These are phyloP conservation scores for Hypomyces rosellus DNA, from an alignment of 2,329 filamentous ascomycete species.

Conservation along the genomic window DNA sequence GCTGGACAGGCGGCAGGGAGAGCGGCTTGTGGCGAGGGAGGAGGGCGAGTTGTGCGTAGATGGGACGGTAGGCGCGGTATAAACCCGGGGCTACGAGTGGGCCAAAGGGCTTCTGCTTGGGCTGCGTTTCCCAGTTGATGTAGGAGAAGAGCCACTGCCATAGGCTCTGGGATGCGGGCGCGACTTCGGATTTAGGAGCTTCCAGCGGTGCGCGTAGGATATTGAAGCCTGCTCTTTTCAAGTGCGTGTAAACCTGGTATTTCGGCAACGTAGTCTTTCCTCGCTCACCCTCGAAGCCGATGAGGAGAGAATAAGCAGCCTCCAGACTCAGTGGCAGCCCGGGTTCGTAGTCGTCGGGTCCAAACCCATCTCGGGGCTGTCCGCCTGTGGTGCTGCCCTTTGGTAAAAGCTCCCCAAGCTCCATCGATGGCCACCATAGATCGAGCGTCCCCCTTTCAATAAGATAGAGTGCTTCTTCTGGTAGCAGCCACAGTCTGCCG, in stretches of 20 bases:
- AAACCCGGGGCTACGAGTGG: conserved; percentile 58
- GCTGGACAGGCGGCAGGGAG: conserved; percentile 19
- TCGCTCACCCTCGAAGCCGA: conserved; percentile 60
- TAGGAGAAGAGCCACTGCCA: conserved; percentile 51
- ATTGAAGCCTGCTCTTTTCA: conserved; percentile 78
- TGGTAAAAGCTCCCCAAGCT: conserved; percentile 45
- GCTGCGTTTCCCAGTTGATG: conserved; percentile 25
- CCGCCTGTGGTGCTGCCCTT: conserved; percentile 21
- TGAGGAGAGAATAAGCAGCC: conserved; percentile 78
- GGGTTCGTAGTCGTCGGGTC: conserved; percentile 44
- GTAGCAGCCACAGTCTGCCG: conserved; percentile 72
- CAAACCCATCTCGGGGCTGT: conserved; percentile 14
- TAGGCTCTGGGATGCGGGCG: conserved; percentile 24
- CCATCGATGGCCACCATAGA: conserved; percentile 67
- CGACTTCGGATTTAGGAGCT: conserved; percentile 10
- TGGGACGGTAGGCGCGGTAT: conserved; percentile 59
- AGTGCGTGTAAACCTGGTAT: conserved; percentile 80
- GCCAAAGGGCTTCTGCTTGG: conserved; percentile 35
- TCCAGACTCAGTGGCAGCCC: conserved; percentile 86
- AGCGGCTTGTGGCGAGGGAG: conserved; percentile 62
- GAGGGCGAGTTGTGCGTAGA: conserved; percentile 71
- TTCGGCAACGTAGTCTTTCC: conserved; percentile 65
- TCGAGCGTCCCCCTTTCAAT: conserved; percentile 84
- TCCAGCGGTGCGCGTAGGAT: conserved; percentile 60
- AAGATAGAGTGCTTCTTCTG: conserved; percentile 86